Conservation (phyloP, 2,329 filamentous ascomycete genomes). For the Curvularia sp. region DNA sequence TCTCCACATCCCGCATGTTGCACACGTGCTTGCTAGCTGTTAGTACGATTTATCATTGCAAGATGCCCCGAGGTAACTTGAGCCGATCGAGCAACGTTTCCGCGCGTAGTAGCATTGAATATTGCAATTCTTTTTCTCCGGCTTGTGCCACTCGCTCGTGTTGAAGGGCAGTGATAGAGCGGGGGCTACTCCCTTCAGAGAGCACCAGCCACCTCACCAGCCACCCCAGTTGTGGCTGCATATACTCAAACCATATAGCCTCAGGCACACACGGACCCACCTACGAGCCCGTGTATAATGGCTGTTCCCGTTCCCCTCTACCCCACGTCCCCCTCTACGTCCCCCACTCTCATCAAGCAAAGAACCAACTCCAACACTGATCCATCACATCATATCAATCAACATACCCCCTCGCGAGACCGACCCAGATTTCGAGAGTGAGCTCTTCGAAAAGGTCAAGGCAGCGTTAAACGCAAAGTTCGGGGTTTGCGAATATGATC, state of each 20-base stretch:
- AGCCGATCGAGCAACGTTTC: neutral
- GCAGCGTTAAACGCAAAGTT: conserved; percentile 21
- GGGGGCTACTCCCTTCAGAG: too few relatives aligned
- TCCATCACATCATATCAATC: conserved; percentile 5
- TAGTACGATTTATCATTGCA: neutral
- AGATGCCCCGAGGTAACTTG: neutral
- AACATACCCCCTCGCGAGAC: conserved; percentile 22
- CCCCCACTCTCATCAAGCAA: neutral
- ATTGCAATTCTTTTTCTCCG: neutral
- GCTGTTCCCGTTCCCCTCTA: too few relatives aligned
- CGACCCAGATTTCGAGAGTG: conserved; percentile 18
- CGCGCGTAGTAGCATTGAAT: neutral
- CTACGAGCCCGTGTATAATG: too few relatives aligned
- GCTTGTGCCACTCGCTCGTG: neutral
- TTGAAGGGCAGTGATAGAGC: too few relatives aligned
- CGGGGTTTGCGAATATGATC: conserved; percentile 12
- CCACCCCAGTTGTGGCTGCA: too few relatives aligned
- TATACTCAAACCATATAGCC: too few relatives aligned
- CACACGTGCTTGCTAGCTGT: neutral
- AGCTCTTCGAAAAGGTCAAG: conserved; percentile 18
- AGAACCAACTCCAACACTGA: neutral
- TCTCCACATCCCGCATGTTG: neutral
- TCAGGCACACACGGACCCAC: too few relatives aligned
- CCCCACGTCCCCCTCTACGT: too few relatives aligned
- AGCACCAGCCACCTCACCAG: too few relatives aligned